Evolutionary conservation across 2,329 filamentous ascomycete species (phyloP).

Genomic region (Penicillium sp.): DNA sequence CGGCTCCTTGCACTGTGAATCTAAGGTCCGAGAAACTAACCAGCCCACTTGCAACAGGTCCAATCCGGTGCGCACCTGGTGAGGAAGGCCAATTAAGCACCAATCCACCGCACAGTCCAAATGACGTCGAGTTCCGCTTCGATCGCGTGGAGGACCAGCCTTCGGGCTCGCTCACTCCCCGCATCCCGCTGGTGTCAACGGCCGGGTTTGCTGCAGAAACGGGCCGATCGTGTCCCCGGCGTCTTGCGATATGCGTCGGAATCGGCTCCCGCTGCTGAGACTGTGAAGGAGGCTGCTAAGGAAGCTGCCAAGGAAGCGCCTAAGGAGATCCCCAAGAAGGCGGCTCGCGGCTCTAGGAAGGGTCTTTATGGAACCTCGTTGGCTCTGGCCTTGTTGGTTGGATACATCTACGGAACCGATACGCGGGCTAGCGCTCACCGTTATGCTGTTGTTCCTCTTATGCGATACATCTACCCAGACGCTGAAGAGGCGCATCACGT

Average conservation of each 20-base stretch:
- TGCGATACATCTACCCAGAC: constrained; percentile 49
- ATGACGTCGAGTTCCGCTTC: constrained; percentile 30
- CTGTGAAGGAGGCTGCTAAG: constrained; percentile 18
- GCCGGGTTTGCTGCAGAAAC: constrained; percentile 22
- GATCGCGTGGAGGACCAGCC: constrained; percentile 32
- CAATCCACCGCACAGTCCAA: constrained; percentile 1
- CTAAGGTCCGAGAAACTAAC: constrained; percentile 13
- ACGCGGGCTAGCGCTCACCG: constrained; percentile 72
- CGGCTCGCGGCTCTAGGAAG: constrained; percentile 32
- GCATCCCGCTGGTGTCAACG: constrained; percentile 30
- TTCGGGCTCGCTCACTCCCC: constrained; percentile 29
- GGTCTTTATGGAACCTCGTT: constrained; percentile 55
- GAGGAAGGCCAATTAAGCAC: constrained; percentile 20
- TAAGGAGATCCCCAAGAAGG: constrained; percentile 35
- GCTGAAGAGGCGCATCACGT: constrained; percentile 87
- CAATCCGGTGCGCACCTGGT: constrained; percentile 20
- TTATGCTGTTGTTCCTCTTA: constrained; percentile 61
- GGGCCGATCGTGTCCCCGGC: constrained; percentile 16
- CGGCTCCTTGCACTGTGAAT: not conserved
- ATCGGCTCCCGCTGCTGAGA: constrained; percentile 19
- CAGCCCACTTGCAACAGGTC: constrained; percentile 15
- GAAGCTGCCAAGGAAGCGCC: constrained; percentile 21
- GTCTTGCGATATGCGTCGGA: constrained; percentile 29
- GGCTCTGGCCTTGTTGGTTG: constrained; percentile 51
- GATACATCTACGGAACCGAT: constrained; percentile 74